phyloP scores from a whole-genome alignment of 176 grass and related monocot genomes.

The Pontederia crassipes region DNA sequence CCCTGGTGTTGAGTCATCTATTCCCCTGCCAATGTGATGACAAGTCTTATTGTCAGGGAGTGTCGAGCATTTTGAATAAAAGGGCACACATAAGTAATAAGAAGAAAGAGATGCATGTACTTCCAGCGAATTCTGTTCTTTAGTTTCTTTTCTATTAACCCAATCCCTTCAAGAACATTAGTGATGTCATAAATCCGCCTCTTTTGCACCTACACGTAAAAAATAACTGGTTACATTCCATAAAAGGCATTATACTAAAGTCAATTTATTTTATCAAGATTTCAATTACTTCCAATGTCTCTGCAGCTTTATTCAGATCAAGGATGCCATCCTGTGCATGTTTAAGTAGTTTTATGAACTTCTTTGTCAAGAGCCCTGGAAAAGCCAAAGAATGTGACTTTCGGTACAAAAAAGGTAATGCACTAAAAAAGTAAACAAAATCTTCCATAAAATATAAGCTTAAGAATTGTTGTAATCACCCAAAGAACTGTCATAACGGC shows the following conservation, averaged over 20 bases:
- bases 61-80: not conserved
- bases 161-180: constrained; percentile 97
- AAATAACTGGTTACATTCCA: constrained; percentile 4
- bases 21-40: constrained; percentile 29
- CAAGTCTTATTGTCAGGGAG: not conserved
- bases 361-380: constrained; percentile 70
- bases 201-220: constrained; percentile 60
- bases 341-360: constrained; percentile 73
- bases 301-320: constrained; percentile 72
- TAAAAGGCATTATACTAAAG: not conserved
- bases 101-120: constrained; percentile 29
- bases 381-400: constrained; percentile 18
- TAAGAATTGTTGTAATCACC: constrained; percentile 36
- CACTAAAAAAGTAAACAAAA: not conserved
- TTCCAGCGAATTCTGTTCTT: constrained; percentile 82
- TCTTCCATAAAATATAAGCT: not conserved
- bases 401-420: constrained; percentile 20
- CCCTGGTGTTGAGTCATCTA: constrained; percentile 35
- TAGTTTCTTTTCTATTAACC: constrained; percentile 83
- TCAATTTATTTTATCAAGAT: constrained; percentile 17
- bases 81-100: constrained; percentile 8
- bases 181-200: constrained; percentile 96
- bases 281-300: constrained; percentile 45
- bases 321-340: constrained; percentile 68
- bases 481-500: constrained; percentile 75